Percentiles rank a stretch among this genome's conserved stretches.
Evolutionary conservation across 805 yeast genomes (phyloP).

Genomic region (Candida stauntonica): DNA sequence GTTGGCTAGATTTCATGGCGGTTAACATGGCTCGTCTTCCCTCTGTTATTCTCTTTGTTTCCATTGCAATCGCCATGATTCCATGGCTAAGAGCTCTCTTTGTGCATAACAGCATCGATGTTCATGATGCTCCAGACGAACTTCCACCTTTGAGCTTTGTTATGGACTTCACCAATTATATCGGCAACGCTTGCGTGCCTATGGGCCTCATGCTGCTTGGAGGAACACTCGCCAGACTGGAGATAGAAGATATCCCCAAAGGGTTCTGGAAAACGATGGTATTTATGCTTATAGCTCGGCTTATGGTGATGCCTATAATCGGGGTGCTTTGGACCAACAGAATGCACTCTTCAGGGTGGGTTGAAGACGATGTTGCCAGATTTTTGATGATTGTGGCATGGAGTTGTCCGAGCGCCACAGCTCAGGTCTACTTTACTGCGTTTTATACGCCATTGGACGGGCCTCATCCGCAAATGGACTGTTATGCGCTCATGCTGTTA

Average conservation of each 20-base stretch:
- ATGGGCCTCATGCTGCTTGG: slow-evolving; percentile 79
- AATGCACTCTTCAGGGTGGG: slow-evolving; percentile 58
- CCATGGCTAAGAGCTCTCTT: slow-evolving; percentile 81
- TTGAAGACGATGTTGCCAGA: slow-evolving; percentile 52
- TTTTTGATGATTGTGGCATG: slow-evolving; percentile 72
- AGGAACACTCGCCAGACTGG: slow-evolving; percentile 78
- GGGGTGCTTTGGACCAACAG: slow-evolving; percentile 69
- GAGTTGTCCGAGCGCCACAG: slow-evolving; percentile 85
- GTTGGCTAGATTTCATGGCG: slow-evolving; percentile 33
- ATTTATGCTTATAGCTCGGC: slow-evolving; percentile 49
- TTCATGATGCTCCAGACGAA: slow-evolving; percentile 79
- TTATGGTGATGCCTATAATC: slow-evolving; percentile 72
- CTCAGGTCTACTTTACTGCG: slow-evolving; percentile 85
- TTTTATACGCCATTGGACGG: slow-evolving; percentile 69
- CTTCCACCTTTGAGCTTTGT: slow-evolving; percentile 80
- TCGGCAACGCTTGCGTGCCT: slow-evolving; percentile 88
- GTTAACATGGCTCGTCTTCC: slow-evolving; percentile 66
- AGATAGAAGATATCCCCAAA: slow-evolving; percentile 52
- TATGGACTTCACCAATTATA: slow-evolving; percentile 74
- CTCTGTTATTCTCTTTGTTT: slow-evolving; percentile 61
- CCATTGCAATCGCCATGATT: slow-evolving; percentile 71
- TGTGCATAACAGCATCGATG: slow-evolving; percentile 42
- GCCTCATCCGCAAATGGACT: slow-evolving; percentile 63
- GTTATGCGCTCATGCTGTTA: slow-evolving; percentile 71
- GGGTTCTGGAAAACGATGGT: slow-evolving; percentile 71